phyloP scores from a whole-genome alignment of 768 basidiomycete species.

The Dacryopinax primogenitus region DNA sequence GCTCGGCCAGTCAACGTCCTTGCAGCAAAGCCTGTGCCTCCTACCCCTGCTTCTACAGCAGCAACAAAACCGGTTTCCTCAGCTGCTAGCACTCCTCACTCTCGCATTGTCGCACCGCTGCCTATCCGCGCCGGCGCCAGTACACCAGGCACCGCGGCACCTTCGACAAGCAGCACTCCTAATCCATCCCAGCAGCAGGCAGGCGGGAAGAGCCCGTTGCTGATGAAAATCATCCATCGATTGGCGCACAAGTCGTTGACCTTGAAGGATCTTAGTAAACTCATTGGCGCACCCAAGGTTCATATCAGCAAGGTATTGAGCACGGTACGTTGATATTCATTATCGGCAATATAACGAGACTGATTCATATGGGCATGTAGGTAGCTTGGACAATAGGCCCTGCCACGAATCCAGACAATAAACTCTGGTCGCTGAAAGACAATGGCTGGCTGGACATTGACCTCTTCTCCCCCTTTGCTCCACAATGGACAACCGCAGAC shows the following conservation, averaged over 20 bases:
- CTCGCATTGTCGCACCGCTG: too few relatives aligned
- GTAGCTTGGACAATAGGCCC: neutral
- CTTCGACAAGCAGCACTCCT: neutral
- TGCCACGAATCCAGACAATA: neutral
- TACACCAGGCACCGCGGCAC: too few relatives aligned
- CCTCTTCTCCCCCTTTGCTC: neutral
- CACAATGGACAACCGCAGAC: neutral
- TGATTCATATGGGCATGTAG: neutral
- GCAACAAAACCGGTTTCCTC: too few relatives aligned
- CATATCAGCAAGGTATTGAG: neutral
- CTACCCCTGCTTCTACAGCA: too few relatives aligned
- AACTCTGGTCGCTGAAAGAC: neutral
- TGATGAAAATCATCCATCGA: neutral
- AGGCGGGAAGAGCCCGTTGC: slow-evolving; percentile 3
- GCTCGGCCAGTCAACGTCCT: neutral
- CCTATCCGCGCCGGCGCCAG: too few relatives aligned
- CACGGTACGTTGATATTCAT: neutral
- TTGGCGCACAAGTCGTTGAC: neutral
- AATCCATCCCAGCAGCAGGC: neutral
- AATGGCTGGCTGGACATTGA: neutral
- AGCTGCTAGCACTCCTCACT: too few relatives aligned
- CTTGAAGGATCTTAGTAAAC: neutral
- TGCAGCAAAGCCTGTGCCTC: too few relatives aligned
- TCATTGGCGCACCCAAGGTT: neutral
- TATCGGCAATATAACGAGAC: neutral